These are phyloP conservation scores for Corchorus olitorius DNA, from an alignment of 345 rosid genomes.

Conservation along the genomic window DNA sequence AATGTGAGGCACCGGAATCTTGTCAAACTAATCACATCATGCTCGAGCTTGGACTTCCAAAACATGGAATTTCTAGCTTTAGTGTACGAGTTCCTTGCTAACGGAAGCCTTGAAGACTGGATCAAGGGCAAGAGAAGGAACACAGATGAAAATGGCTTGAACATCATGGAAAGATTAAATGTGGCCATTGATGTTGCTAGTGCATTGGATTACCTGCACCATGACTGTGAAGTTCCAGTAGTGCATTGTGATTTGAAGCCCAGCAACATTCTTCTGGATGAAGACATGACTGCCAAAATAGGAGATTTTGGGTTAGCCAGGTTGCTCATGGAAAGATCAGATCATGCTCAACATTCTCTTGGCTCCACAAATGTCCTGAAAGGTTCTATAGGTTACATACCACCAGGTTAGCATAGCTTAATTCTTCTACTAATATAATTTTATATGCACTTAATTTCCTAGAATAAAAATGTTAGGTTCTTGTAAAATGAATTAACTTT, in stretches of 20 bases:
- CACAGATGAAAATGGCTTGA: slow-evolving; percentile 35
- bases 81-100: slow-evolving; percentile 48
- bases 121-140: slow-evolving; percentile 37
- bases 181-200: slow-evolving; percentile 47
- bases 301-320: slow-evolving; percentile 60
- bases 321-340: slow-evolving; percentile 29
- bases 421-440: neutral
- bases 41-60: slow-evolving; percentile 47
- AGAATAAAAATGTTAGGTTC: too few species aligned
- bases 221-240: slow-evolving; percentile 46
- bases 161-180: slow-evolving; percentile 45
- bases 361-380: slow-evolving; percentile 41
- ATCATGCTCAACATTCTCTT: slow-evolving; percentile 27
- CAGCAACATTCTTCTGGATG: slow-evolving; percentile 39
- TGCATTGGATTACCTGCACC: slow-evolving; percentile 54
- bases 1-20: slow-evolving; percentile 56
- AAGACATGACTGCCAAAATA: slow-evolving; percentile 54
- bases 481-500: neutral
- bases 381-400: slow-evolving; percentile 57
- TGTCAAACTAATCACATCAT: slow-evolving; percentile 52
- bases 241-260: slow-evolving; percentile 65
- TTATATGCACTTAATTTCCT: neutral
- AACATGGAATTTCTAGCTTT: slow-evolving; percentile 53
- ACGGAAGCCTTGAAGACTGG: slow-evolving; percentile 57
- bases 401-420: slow-evolving; percentile 44